A percentile compares a stretch with the other conserved stretches of the same genome.
These are phyloP conservation scores for Kitagawia praeruptora DNA, from an alignment of 129 eudicot genomes.

Conservation along the genomic window DNA sequence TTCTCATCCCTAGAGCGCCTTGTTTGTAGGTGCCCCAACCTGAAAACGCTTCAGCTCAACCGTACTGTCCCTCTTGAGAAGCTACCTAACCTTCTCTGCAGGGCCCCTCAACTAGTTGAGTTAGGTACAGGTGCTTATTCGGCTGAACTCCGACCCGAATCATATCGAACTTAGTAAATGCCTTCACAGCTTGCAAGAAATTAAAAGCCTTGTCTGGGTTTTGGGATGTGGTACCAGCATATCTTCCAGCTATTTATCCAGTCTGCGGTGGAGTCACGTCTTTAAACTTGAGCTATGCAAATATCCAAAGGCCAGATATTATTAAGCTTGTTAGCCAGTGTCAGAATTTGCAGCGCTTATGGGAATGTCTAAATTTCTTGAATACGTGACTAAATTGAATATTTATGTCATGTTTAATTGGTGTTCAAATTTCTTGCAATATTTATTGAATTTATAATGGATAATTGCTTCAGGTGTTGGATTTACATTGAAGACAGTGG, in stretches of 20 bases:
- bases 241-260: conserved; percentile 59
- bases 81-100: conserved; percentile 41
- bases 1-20: conserved; percentile 57
- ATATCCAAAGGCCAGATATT: conserved; percentile 52
- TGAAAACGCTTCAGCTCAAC: conserved; percentile 56
- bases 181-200: conserved; percentile 49
- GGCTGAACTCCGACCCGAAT: conserved; percentile 47
- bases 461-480: conserved; percentile 42
- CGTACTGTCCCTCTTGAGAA: conserved; percentile 61
- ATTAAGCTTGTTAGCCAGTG: conserved; percentile 52
- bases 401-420: neutral
- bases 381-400: neutral
- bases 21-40: conserved; percentile 54
- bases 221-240: conserved; percentile 65
- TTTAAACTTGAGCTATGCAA: conserved; percentile 59
- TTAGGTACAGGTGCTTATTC: conserved; percentile 62
- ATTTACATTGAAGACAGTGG: conserved; percentile 72
- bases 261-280: conserved; percentile 58
- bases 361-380: conserved; percentile 33
- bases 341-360: conserved; percentile 48
- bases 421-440: neutral
- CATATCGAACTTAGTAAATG: conserved; percentile 30
- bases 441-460: conserved; percentile 5
- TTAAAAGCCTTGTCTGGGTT: conserved; percentile 64
- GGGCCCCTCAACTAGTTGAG: conserved; percentile 61